Percentiles rank a stretch among this genome's conserved stretches.
Conservation (phyloP, 768 basidiomycete species). For the Boletus reticulatus region DNA sequence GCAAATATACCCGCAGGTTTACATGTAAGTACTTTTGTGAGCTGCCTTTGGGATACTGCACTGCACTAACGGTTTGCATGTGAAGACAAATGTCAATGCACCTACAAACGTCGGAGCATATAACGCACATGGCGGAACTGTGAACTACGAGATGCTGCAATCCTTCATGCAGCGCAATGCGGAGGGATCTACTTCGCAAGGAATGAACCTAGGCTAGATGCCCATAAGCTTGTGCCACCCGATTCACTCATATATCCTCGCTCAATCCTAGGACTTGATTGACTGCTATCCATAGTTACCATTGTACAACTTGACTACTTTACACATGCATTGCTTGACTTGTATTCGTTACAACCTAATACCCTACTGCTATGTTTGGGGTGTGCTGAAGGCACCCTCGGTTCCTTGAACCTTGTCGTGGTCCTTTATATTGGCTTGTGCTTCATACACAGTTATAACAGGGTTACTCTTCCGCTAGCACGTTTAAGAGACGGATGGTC, state of each 20-base stretch:
- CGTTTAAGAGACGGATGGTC: not conserved
- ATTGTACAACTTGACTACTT: constrained; percentile 6
- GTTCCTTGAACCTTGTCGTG: constrained; percentile 86
- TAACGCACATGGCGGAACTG: constrained; percentile 19
- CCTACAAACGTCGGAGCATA: constrained; percentile 21
- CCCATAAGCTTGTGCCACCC: not conserved
- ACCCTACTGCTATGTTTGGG: constrained; percentile 34
- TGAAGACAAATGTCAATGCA: constrained; percentile 12
- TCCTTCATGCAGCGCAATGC: constrained; percentile 44
- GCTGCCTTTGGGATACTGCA: not conserved
- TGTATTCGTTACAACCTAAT: not conserved
- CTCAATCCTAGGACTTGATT: not conserved
- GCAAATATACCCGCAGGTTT: constrained; percentile 15
- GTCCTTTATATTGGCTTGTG: constrained; percentile 84
- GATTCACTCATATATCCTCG: not conserved
- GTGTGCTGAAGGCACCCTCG: constrained; percentile 53
- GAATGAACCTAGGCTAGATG: constrained; percentile 16
- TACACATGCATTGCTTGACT: constrained; percentile 9
- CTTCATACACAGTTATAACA: constrained; percentile 83
- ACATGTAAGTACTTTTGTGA: constrained; percentile 11
- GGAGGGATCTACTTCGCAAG: constrained; percentile 29
- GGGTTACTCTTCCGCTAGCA: constrained; percentile 72
- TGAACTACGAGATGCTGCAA: constrained; percentile 44
- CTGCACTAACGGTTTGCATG: not conserved
- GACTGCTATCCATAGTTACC: not conserved